Evolutionary conservation across 768 basidiomycete genomes (phyloP), one percentile per base, ranked within the genome.

Genomic region (Pleurotus platypus): DNA sequence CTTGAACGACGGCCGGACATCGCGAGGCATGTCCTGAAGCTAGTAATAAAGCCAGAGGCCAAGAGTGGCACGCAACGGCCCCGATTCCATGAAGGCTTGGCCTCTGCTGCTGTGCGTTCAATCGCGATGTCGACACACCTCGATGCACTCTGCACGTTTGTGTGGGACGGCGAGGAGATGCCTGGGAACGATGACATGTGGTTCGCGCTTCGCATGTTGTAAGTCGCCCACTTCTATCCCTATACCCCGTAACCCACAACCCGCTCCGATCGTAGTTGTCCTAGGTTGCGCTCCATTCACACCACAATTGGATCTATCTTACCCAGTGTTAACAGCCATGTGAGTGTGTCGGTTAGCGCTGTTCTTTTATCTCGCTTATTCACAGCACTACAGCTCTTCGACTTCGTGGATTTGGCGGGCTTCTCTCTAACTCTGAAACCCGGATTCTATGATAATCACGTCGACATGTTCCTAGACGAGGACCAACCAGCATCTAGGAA

Each of bases 111-210:
- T 2, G 76, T 89, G 26, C 69, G 78, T 18, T 64, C 73, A 18
- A 72, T 80, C 7, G 86, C 84, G 6, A 70, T 70, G 5, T 73
- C 79, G 40, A 71, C 63, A 62, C 67, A 71, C 47, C 69, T 91
- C 43, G 89, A 90, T 47, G 86, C 85, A 16, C 76, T 92, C 40
- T 70, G 75, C 26, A 82, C 74, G 11, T 91, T 91, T 63, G 70
- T 80, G 37, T 92, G 89, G 89, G 85, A 85, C 59, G 86, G 81
- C 3, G 86, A 87, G 11, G 86, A 88, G 65, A 73, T 84, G 35
- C 81, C 85, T 13, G 79, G 77, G 35, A 71, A 81, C 59, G 89
- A 90, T 58, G 84, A 86, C 60, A 87, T 92, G 85, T 92, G 89
- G 89, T 80, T 87, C 59, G 82, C 85, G 45, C 72, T 92, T 62